Conservation (phyloP, 164 flowering plant genomes). For the Protea cynaroides region DNA sequence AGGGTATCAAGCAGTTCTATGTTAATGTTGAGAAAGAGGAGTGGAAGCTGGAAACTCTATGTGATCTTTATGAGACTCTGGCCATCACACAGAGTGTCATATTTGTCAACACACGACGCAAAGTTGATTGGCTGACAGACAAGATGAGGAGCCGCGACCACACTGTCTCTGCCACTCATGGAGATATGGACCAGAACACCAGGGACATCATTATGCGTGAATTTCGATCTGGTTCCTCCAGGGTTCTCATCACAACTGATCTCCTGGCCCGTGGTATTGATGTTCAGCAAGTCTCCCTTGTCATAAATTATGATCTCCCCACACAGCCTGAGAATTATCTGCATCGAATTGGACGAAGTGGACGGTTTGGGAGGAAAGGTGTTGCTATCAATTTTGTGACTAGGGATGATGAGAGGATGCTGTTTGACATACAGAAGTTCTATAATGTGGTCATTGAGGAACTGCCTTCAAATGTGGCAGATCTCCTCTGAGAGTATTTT, state of each 20-base stretch:
- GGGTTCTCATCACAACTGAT: slow-evolving; percentile 85
- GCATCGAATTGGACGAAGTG: slow-evolving; percentile 87
- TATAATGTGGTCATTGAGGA: slow-evolving; percentile 74
- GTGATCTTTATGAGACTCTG: slow-evolving; percentile 79
- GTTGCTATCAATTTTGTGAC: slow-evolving; percentile 84
- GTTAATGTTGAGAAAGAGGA: slow-evolving; percentile 85
- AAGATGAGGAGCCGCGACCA: slow-evolving; percentile 86
- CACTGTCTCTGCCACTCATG: slow-evolving; percentile 86
- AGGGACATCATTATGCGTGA: slow-evolving; percentile 86
- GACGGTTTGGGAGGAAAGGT: slow-evolving; percentile 84
- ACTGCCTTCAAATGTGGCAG: slow-evolving; percentile 73
- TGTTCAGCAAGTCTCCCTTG: slow-evolving; percentile 88
- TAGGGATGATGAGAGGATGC: slow-evolving; percentile 74
- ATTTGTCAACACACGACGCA: slow-evolving; percentile 83
- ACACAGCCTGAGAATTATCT: slow-evolving; percentile 90
- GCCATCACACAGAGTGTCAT: slow-evolving; percentile 92
- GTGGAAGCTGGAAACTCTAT: slow-evolving; percentile 79
- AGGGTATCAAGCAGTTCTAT: slow-evolving; percentile 85
- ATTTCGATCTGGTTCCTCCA: slow-evolving; percentile 81
- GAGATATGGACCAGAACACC: slow-evolving; percentile 91
- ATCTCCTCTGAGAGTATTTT: slow-evolving; percentile 51
- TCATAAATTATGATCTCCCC: slow-evolving; percentile 77
- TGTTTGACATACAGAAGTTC: slow-evolving; percentile 69
- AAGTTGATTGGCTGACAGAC: slow-evolving; percentile 93
- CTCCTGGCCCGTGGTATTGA: slow-evolving; percentile 87